Base-by-base conservation (phyloP, 345 rosid species). In the Fremontodendron californicum region DNA sequence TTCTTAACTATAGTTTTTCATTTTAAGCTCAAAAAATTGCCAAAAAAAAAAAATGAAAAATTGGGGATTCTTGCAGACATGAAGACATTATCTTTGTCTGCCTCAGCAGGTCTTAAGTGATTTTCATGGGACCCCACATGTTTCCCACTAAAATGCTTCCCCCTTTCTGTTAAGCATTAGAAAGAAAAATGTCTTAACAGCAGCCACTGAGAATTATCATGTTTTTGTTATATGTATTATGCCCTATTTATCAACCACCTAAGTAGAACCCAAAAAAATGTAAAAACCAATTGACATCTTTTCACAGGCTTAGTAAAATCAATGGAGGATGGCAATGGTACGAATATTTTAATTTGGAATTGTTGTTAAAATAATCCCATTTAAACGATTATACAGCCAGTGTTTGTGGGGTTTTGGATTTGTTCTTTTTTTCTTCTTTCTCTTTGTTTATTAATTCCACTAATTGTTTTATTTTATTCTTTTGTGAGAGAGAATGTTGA, bases 91-190 rank as follows among this genome's bases (percentile, higher is more conserved):
- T 65, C 5, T 74, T 78, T 82, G 88, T 81, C 84, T 79, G 75
- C 81, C 82, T 74, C 61, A 62, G 76, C 77, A 46, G 80, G 71
- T 83, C 78, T 71, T 58, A 52, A 52, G 83, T 84, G 71, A 71
- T 79, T 79, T 79, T 87, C 88, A 81, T 68, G 64, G 76, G n/a
- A 73, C 86, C 87, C 90, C 85, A 87, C 90, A 61, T 85, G 81
- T 78, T 63, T 23, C 77, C 81, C 86, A 73, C 82, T 73, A 75
- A 21, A 31, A 60, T 3, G 43, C 12, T 13, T 64, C 3, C 9
- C 58, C 21, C 7, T 33, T 51, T 49, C 23, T 3, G 12, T 31
- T 35, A 15, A 15, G 21, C 6, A 46, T 0, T 2, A 23, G n/a
- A 21, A 23, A 69, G 18, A 40, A 9, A 55, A 11, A 42, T 29